These are phyloP conservation scores for Verticillium klebahnii DNA, from an alignment of 2,329 filamentous ascomycete genomes.

Conservation along the genomic window DNA sequence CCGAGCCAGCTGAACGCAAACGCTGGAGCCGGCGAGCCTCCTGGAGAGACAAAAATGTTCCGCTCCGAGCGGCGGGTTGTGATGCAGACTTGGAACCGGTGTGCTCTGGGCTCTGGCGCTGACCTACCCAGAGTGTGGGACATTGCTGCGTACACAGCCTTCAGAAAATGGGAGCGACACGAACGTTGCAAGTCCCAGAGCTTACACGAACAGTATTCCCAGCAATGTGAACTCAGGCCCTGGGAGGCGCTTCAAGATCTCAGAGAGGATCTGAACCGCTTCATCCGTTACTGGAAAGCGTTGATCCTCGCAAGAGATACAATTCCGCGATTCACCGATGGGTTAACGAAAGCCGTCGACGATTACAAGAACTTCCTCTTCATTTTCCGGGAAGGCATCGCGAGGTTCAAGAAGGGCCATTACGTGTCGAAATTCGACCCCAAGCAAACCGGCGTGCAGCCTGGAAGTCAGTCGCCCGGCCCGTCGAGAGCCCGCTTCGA, in stretches of 20 bases:
- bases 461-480: not conserved
- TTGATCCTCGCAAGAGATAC: not conserved
- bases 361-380: conserved; percentile 10
- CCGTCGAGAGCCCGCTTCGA: not conserved
- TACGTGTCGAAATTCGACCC: not conserved
- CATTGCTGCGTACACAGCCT: conserved; percentile 6
- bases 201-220: not conserved
- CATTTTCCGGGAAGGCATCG: not conserved
- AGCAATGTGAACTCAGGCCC: conserved; percentile 8
- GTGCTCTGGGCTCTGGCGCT: conserved; percentile 1
- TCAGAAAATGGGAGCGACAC: conserved; percentile 2
- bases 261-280: conserved; percentile 2
- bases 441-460: not conserved
- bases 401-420: not conserved
- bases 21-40: not conserved
- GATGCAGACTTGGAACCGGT: conserved; percentile 4
- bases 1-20: not conserved
- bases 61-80: not conserved
- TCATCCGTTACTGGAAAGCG: conserved; percentile 11
- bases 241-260: conserved; percentile 9
- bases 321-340: not conserved
- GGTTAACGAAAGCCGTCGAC: not conserved
- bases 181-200: conserved; percentile 1
- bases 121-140: conserved; percentile 2
- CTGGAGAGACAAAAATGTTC: not conserved